Evolutionary conservation across 768 basidiomycete genomes (phyloP).

Genomic region (Tylopilus rubrobrunneus): DNA sequence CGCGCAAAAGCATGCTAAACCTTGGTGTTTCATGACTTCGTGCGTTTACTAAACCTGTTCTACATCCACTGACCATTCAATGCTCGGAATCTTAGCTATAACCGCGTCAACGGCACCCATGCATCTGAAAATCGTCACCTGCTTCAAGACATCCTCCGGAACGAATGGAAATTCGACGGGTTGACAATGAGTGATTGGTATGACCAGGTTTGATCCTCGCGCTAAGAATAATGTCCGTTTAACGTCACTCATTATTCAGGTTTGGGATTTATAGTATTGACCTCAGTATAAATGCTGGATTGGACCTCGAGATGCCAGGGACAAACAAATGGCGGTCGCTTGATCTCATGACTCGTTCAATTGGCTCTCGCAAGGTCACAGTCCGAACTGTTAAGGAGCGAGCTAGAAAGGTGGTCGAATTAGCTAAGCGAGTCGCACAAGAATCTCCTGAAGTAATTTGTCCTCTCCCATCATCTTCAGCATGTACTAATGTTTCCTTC

Average conservation of each 20-base stretch:
- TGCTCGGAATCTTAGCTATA: conserved; percentile 42
- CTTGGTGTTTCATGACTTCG: conserved; percentile 61
- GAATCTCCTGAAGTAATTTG: conserved; percentile 59
- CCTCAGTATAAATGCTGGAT: conserved; percentile 64
- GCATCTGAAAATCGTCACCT: conserved; percentile 61
- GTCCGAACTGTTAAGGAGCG: conserved; percentile 63
- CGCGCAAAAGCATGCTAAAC: conserved; percentile 45
- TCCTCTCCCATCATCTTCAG: neutral
- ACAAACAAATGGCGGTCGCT: conserved; percentile 70
- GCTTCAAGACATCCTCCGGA: conserved; percentile 57
- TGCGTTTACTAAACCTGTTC: conserved; percentile 32
- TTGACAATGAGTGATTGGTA: conserved; percentile 84
- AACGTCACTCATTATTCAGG: conserved; percentile 35
- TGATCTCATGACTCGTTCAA: conserved; percentile 60
- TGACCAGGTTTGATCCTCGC: neutral
- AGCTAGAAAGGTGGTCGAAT: conserved; percentile 59
- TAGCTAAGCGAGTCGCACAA: conserved; percentile 66
- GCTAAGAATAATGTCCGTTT: neutral
- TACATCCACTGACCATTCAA: neutral
- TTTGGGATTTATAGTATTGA: conserved; percentile 70
- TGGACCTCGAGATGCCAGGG: conserved; percentile 81
- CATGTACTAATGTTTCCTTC: neutral
- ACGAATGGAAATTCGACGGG: conserved; percentile 74
- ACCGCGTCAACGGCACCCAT: conserved; percentile 75
- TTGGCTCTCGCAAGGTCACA: conserved; percentile 60